Evolutionary conservation across 2,329 filamentous ascomycete genomes (phyloP).

Genomic region (Nemania sp.): DNA sequence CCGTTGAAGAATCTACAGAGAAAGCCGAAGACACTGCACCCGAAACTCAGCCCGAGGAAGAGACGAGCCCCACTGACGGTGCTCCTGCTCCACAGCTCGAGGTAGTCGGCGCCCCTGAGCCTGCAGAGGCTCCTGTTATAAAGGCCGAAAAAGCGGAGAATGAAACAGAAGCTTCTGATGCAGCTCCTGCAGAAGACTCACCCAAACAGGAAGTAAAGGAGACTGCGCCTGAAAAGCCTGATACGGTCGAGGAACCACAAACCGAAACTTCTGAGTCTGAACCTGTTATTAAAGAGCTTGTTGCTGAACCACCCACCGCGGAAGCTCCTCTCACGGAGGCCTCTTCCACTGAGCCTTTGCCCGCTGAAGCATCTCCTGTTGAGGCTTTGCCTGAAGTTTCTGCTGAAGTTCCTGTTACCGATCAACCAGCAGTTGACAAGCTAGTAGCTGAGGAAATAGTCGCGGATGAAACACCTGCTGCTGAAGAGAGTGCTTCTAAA

Average conservation of each 20-base stretch:
- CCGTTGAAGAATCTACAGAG: constrained; percentile 6
- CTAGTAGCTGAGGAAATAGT: not conserved
- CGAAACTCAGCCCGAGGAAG: constrained; percentile 21
- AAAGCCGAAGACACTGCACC: constrained; percentile 4
- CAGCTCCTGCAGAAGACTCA: not conserved
- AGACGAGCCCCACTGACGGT: constrained; percentile 14
- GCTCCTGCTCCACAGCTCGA: constrained; percentile 5
- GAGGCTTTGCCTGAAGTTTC: not conserved
- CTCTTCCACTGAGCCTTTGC: too few species aligned
- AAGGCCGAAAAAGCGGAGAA: constrained; percentile 17
- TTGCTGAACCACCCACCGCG: constrained; percentile 12
- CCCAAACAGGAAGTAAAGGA: constrained; percentile 18
- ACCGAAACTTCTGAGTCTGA: not conserved
- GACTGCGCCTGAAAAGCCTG: constrained; percentile 2
- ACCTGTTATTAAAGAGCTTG: not conserved
- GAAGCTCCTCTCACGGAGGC: constrained; percentile 11
- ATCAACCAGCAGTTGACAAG: constrained; percentile 7
- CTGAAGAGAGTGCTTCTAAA: constrained; percentile 18
- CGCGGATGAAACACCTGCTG: constrained; percentile 7
- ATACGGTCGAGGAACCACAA: constrained; percentile 11
- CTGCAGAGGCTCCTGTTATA: constrained; percentile 10
- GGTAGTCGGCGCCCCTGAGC: constrained; percentile 6
- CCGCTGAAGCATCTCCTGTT: too few species aligned
- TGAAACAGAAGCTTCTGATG: constrained; percentile 5
- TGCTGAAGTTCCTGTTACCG: constrained; percentile 4